A percentile compares a stretch with the other conserved stretches of the same genome.
These are phyloP conservation scores for Trypanosoma grayi DNA, from an alignment of 208 protist genomes.

Conservation along the genomic window DNA sequence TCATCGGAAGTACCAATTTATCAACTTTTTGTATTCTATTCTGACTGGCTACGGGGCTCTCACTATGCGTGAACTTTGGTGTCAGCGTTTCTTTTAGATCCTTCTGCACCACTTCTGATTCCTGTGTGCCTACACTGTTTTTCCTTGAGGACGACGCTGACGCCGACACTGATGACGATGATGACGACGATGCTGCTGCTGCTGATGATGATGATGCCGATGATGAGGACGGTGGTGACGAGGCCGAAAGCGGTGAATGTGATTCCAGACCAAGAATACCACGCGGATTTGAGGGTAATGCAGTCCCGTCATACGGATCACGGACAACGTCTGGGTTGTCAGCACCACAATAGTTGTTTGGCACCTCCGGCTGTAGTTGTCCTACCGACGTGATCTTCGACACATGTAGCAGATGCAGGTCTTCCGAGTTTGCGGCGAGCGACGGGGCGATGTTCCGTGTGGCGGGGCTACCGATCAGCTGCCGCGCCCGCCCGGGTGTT, in stretches of 20 bases:
- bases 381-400: constrained; percentile 27
- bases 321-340: constrained; percentile 17
- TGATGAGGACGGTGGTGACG: neutral
- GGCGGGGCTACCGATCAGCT: neutral
- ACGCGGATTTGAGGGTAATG: neutral
- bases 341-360: neutral
- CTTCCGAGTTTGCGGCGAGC: neutral
- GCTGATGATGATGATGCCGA: neutral
- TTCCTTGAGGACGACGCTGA: no score
- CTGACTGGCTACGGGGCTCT: no score
- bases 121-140: no score
- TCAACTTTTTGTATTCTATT: no score
- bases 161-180: constrained; percentile 2
- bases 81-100: neutral
- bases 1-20: no score
- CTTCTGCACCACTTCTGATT: no score
- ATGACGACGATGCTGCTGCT: neutral
- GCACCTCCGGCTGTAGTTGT: constrained; percentile 7
- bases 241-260: no score
- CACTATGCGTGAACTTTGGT: no score
- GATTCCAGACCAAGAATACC: no score
- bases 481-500: neutral
- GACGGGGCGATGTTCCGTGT: neutral
- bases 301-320: constrained; percentile 27
- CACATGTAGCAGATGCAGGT: constrained; percentile 13